Evolutionary conservation across 441 rosid species (phyloP).

Genomic region (Capsella rubella): DNA sequence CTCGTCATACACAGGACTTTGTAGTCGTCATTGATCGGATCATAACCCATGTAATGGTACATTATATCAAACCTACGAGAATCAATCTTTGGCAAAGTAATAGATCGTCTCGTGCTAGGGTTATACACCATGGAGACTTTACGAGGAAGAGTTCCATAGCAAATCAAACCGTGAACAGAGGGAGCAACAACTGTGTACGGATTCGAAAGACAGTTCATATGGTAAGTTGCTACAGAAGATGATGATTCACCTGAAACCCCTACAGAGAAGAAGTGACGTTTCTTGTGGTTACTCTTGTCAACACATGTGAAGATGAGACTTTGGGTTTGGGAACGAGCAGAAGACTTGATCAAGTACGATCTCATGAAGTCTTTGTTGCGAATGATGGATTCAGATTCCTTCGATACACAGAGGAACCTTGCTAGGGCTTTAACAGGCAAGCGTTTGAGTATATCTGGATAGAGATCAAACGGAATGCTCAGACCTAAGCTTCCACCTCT

Average conservation of each 20-base stretch:
- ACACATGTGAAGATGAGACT: neutral
- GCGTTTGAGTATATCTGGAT: neutral
- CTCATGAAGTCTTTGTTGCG: neutral
- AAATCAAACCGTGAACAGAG: conserved; percentile 31
- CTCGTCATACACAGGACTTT: conserved; percentile 23
- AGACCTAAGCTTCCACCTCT: neutral
- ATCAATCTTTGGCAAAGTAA: conserved; percentile 15
- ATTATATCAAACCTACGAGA: neutral
- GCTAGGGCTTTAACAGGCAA: neutral
- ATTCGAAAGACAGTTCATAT: conserved; percentile 13
- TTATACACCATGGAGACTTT: conserved; percentile 17
- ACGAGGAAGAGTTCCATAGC: conserved; percentile 24
- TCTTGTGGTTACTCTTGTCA: neutral
- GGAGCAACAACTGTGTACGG: neutral
- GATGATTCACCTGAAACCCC: neutral
- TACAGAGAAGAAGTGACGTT: neutral
- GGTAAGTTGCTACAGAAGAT: conserved; percentile 24
- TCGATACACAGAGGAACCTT: neutral
- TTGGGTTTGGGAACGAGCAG: neutral
- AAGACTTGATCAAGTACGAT: neutral
- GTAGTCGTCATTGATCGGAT: neutral
- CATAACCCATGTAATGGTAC: conserved; percentile 21
- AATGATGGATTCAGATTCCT: neutral
- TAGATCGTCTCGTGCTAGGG: conserved; percentile 31
- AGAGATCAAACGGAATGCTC: neutral